These are phyloP conservation scores for Santalum album DNA, from an alignment of 164 flowering plant genomes.

Conservation along the genomic window DNA sequence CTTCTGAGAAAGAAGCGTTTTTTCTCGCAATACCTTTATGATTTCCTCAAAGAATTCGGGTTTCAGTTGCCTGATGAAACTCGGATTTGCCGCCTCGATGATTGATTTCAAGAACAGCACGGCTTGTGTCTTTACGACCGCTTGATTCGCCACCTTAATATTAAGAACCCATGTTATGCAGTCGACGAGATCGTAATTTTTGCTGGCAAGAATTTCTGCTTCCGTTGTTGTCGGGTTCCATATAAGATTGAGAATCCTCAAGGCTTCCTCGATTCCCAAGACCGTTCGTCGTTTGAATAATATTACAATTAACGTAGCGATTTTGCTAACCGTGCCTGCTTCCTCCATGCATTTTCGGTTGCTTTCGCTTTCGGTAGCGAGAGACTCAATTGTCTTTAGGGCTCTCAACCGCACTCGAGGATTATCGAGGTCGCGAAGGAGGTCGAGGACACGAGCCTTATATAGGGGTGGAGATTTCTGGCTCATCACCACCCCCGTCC, in stretches of 20 bases:
- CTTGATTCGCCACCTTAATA: not conserved
- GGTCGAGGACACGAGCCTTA: constrained; percentile 12
- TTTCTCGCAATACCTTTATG: constrained; percentile 15
- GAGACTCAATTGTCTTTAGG: constrained; percentile 18
- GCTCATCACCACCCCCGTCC: constrained; percentile 10
- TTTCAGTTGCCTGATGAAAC: constrained; percentile 22
- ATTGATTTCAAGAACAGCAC: constrained; percentile 25
- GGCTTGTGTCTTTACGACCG: constrained; percentile 20
- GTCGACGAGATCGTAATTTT: constrained; percentile 16
- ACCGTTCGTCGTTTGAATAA: constrained; percentile 13
- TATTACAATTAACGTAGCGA: constrained; percentile 20
- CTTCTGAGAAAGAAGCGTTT: constrained; percentile 10
- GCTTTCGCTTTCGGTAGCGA: constrained; percentile 20
- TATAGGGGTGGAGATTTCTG: constrained; percentile 16
- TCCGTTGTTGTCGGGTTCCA: constrained; percentile 17
- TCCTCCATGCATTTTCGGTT: constrained; percentile 25
- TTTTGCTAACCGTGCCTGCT: constrained; percentile 18
- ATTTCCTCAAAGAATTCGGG: constrained; percentile 35
- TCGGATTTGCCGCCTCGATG: constrained; percentile 17
- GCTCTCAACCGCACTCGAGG: not conserved
- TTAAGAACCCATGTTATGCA: constrained; percentile 29
- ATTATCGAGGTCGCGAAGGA: constrained; percentile 16
- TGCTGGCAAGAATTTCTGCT: constrained; percentile 1
- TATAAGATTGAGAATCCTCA: constrained; percentile 19
- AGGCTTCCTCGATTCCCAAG: constrained; percentile 18